Evolutionary conservation across 495 filamentous ascomycete species (phyloP), one percentile per base, ranked within the genome.

Genomic region (Neurospora africana): DNA sequence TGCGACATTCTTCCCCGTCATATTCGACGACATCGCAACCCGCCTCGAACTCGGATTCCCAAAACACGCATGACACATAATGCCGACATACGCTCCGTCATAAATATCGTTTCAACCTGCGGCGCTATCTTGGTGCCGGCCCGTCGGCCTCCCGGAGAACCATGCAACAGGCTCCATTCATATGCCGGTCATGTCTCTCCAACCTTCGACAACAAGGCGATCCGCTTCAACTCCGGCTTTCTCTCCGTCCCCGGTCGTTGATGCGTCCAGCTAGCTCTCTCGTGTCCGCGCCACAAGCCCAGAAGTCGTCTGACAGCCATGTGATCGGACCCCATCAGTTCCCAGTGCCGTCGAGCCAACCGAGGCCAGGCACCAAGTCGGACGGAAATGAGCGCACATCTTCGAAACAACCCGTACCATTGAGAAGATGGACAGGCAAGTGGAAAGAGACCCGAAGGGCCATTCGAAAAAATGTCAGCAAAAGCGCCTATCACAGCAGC

Each of bases 101-200:
- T 61, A 61, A 6, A 61, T 1, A 61, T 33, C 53, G 23, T 61
- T 61, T 33, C 15, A 2, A 17, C 15, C 27, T 33, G 33, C 27
- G 53, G 53, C 53, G 2, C 27, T 9, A 23, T 11, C 11, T 58
- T 27, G 47, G 47, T 23, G n/a, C 9, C 19, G 43, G 43, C 8
- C 19, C 43, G n/a, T 27, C 4, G 47, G 41, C 43, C 61, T n/a
- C 35, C 74, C 40, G 19, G 21, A 38, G 68, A 30, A 76, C 72
- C 47, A 73, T 79, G 44, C 72, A 74, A 36, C 70, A 68, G 38
- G 61, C 75, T 33, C 68, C 70, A n/a, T 74, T 72, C 37, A 68
- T 75, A 41, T 70, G 73, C 69, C 72, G 74, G 39, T 68, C 71
- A 21, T 77, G 78, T 38, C 72, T 74, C 40, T 38, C 67, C 30